Evolutionary conservation across 106 monocot species (phyloP), one percentile per base, ranked within the genome.

Genomic region (Cymbidium sinense): DNA sequence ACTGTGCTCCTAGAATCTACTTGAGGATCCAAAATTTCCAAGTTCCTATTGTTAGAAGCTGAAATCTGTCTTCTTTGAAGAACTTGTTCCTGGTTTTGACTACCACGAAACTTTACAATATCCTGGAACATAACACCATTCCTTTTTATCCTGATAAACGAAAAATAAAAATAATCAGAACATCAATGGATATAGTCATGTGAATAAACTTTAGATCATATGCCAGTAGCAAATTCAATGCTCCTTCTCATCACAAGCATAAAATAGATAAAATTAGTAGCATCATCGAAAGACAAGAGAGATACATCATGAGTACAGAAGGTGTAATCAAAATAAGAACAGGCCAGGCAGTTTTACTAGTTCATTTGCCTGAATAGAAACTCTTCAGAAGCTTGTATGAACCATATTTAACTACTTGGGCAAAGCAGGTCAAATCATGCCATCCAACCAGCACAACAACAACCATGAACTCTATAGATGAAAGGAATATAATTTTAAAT

Each of bases 121-220:
- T 43, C 74, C 43, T 43, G 25, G 44, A 74, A 74, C 12, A 18
- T 28, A 13, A 47, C 74, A 47, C 74, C 43, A 27, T 44, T 74
- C 44, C 28, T 74, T 12, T 44, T 74, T 28, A 74, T 44, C 44
- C 74, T 74, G 35, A 44, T 44, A 74, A 37, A 71, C 21, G 39
- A n/a, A 71, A 71, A 35, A 39, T 39, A 2, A 21, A 71, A 67
- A 33, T 4, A 67, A 67, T 67, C 34, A 36, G n/a, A 71, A 21
- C 71, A 71, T 71, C 39, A 71, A 37, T 39, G 37, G 36, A 71
- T n/a, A 71, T 69, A 29, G 34, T 31, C 36, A 71, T 20, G 37
- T 71, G 37, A 67, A 58, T 15, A 0, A 31, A 4, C 71, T 71
- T 39, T 9, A 71, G 37, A 37, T 39, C 37, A n/a, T 37, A 23